A percentile compares a stretch with the other conserved stretches of the same genome.
Evolutionary conservation across 2,329 filamentous ascomycete species (phyloP).

Genomic region (Colletotrichum lupini): DNA sequence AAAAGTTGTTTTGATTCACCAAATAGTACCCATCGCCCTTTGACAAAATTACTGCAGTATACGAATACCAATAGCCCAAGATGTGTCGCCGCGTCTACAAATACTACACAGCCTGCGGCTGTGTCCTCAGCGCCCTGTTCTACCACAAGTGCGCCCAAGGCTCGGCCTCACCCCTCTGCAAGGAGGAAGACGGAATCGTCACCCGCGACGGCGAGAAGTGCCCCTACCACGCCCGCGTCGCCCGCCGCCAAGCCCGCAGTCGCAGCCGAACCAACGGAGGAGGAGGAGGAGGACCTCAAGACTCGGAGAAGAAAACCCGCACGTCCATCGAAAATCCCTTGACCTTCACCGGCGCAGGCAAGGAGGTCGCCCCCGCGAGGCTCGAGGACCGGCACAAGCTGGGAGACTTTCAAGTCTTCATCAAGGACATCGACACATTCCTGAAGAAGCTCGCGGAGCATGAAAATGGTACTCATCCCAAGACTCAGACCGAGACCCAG

Average conservation of each 20-base stretch:
- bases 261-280: no score
- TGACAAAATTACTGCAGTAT: not conserved
- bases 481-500: not conserved
- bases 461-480: no score
- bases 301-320: no score
- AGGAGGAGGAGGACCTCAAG: no score
- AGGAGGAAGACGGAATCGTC: conserved; percentile 6
- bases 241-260: not conserved
- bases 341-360: not conserved
- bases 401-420: not conserved
- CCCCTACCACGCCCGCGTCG: conserved; percentile 16
- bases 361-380: not conserved
- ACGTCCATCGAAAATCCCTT: not conserved
- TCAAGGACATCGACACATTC: not conserved
- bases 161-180: conserved; percentile 6
- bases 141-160: conserved; percentile 13
- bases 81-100: conserved; percentile 27
- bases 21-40: not conserved
- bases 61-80: not conserved
- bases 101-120: conserved; percentile 21
- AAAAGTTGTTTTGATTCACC: not conserved
- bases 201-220: conserved; percentile 1
- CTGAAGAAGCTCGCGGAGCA: not conserved
- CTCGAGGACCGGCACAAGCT: not conserved
- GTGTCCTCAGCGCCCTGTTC: conserved; percentile 5